Evolutionary conservation across 768 basidiomycete genomes (phyloP).

Genomic region (Neoboletus magnificus): DNA sequence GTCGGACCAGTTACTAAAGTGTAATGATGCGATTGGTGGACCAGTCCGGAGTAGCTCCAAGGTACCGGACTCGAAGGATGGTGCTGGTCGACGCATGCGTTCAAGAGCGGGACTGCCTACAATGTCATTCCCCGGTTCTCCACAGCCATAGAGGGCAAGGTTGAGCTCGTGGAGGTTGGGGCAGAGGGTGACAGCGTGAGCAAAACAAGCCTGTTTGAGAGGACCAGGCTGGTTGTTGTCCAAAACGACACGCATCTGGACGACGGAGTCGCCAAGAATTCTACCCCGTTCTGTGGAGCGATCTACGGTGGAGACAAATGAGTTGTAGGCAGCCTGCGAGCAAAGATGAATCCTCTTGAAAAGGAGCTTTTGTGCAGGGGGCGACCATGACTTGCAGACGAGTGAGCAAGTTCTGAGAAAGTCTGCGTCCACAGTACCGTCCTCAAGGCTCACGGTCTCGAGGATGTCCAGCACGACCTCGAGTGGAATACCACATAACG

Average conservation of each 20-base stretch:
- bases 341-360: conserved; percentile 56
- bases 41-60: conserved; percentile 51
- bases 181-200: conserved; percentile 53
- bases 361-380: conserved; percentile 59
- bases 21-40: conserved; percentile 50
- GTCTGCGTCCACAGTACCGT: conserved; percentile 34
- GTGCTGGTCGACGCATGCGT: conserved; percentile 49
- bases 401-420: conserved; percentile 56
- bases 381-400: conserved; percentile 66
- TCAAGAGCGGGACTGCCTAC: conserved; percentile 45
- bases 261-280: conserved; percentile 51
- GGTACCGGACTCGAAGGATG: conserved; percentile 52
- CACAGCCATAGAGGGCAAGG: conserved; percentile 58
- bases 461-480: conserved; percentile 64
- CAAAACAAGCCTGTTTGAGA: conserved; percentile 55
- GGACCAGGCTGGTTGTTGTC: conserved; percentile 67
- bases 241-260: conserved; percentile 51
- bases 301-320: conserved; percentile 53
- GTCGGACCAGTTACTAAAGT: conserved; percentile 72
- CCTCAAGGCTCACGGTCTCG: conserved; percentile 48
- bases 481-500: conserved; percentile 46
- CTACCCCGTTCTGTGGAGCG: conserved; percentile 45
- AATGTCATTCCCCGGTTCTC: conserved; percentile 48
- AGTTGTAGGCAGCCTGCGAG: conserved; percentile 49
- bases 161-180: conserved; percentile 55